Base-by-base conservation (phyloP, 768 basidiomycete genomes). In the Postia placenta region DNA sequence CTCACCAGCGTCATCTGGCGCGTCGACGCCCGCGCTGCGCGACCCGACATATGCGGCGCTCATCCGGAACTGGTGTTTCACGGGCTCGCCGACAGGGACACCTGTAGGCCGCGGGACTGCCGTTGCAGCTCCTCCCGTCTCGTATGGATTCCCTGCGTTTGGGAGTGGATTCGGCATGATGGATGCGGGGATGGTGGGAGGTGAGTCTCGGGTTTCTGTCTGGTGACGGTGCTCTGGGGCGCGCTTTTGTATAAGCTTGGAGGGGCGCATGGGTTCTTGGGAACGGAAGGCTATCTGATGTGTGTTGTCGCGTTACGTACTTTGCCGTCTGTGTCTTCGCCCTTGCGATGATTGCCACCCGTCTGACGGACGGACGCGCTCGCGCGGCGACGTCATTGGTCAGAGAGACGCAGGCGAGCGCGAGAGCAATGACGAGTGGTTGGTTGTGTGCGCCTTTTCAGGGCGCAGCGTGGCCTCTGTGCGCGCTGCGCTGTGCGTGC, bases 21-120 rank as follows among this genome's bases (percentile, higher is more conserved):
- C 42, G 30, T 20, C 51, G n/a, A 45, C 47, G 11, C 59, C 61
- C 39, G 62, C 62, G 49, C 58, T 63, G 36, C 56, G 48, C 70
- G 65, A 69, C 37, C 60, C 67, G 24, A 64, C 66, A 14, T 84
- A 84, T 57, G 74, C 83, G 47, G 79, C 80, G 20, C 79, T 85
- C 51, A 75, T 85, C 43, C 57, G 68, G 47, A 76, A 81, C 60
- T 85, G 83, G 83, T 85, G 83, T 62, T 85, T 85, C 63, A 81
- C 80, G 44, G 44, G 44, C 24, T 43, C 42, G 42, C 42, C 42
- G 24, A 43, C 22, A 22, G 42, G 42, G 42, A 26, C 6, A 22
- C 26, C 42, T 22, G 15, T 23, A 23, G 38, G 9, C 17, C 7
- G 9, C 9, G 20, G 12, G 6, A 72, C 75, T 55, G 71, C 40